A percentile compares a stretch with the other conserved stretches of the same genome.
These are phyloP conservation scores for Sapria himalayana DNA, from an alignment of 345 rosid genomes.

Conservation along the genomic window DNA sequence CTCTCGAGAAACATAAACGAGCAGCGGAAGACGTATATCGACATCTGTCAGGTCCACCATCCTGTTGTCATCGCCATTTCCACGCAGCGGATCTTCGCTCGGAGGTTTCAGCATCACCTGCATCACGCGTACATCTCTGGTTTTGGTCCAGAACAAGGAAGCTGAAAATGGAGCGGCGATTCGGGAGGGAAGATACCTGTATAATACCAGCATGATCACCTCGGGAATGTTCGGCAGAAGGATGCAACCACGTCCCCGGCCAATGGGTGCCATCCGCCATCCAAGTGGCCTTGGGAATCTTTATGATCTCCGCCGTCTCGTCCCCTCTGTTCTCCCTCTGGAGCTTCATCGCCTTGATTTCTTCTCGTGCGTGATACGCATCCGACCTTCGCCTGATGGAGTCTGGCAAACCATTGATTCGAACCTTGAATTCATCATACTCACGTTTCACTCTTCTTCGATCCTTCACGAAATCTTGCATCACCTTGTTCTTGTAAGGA, in stretches of 20 bases:
- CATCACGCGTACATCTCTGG: too few species aligned
- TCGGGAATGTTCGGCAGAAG: conserved; percentile 48
- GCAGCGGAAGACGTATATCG: conserved; percentile 88
- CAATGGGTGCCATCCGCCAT: conserved; percentile 99
- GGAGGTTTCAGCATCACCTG: conserved; percentile 99
- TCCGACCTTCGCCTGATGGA: conserved; percentile 92
- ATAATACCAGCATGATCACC: conserved; percentile 93
- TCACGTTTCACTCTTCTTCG: conserved; percentile 87
- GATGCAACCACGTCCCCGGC: conserved; percentile 88
- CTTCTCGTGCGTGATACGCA: conserved; percentile 90
- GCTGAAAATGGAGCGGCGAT: not conserved
- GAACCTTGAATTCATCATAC: conserved; percentile 94
- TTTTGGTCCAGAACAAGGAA: conserved; percentile 5
- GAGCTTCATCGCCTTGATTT: conserved; percentile 85
- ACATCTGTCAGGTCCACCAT: conserved; percentile 53
- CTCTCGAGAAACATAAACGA: conserved; percentile 96
- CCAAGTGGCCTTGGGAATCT: conserved; percentile 94
- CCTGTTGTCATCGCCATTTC: conserved; percentile 40
- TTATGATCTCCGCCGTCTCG: conserved; percentile 48
- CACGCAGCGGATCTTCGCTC: conserved; percentile 71
- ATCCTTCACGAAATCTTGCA: conserved; percentile 75
- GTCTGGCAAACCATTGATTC: conserved; percentile 76
- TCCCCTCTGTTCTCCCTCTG: conserved; percentile 60
- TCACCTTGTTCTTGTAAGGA: conserved; percentile 90
- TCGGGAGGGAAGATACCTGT: conserved; percentile 30